Evolutionary conservation across 2,329 filamentous ascomycete species (phyloP), one percentile per base, ranked within the genome.

Genomic region (Phyllosticta ampelicida): DNA sequence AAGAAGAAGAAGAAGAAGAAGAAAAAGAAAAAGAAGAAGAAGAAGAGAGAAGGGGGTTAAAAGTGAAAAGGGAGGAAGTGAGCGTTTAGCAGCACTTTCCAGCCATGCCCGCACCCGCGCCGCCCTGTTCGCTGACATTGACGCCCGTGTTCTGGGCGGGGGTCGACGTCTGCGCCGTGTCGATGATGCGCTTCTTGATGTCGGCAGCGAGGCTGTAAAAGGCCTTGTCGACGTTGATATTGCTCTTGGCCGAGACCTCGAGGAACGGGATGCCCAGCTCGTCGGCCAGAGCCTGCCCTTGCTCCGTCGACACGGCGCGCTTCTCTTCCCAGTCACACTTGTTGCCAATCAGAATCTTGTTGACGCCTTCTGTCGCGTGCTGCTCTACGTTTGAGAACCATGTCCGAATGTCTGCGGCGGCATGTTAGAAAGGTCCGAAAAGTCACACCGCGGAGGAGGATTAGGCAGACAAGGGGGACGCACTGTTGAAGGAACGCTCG

Each of bases 291-390:
- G 86, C 86, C 75, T 99, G 91, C 66, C 94, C 94, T 70, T 90
- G 87, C 73, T 96, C 91, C 61, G 88, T 95, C 54, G 89, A 90
- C 49, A 99, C 88, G 58, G 89, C 90, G 65, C 94, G 87, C 82
- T 97, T 97, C 78, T 99, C 94, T 76, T 97, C 94, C 94, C 94
- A 97, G 76, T 99, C 94, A 78, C 94, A 99, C 78, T 99, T 99
- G 83, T 99, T 99, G 73, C 94, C 94, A 66, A 99, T 96, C 65
- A 99, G 83, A 71, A 99, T 97, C 81, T 97, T 99, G 84, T 97
- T 96, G 71, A 99, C 94, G 68, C 94, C 94, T 77, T 97, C 94
- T 68, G 90, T 96, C 60, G 94, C 94, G 77, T 99, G 91, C 75
- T 96, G 91, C 74, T 96, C 91, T 66, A 96, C 91, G 77, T 99